Evolutionary conservation across 2,329 filamentous ascomycete genomes (phyloP).

Genomic region (Sporothrix luriei): DNA sequence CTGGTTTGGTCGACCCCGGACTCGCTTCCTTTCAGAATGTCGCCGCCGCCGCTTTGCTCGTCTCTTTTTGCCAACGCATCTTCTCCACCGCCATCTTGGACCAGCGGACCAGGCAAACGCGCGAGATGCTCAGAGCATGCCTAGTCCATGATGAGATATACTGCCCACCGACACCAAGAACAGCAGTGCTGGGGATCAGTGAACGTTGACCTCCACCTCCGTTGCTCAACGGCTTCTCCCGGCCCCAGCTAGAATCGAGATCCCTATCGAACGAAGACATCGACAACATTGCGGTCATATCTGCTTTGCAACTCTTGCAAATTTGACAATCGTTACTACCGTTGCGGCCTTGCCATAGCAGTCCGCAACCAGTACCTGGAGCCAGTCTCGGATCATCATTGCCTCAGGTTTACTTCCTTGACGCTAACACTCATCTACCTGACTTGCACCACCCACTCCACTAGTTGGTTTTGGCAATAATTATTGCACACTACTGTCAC

Average conservation of each 20-base stretch:
- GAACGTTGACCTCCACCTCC: background rate
- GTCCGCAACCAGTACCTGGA: background rate
- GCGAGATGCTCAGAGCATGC: background rate
- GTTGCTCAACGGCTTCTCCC: background rate
- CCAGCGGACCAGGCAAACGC: slow-evolving; percentile 2
- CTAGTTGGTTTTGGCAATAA: background rate
- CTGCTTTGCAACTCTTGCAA: too few relatives aligned
- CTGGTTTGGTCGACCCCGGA: background rate
- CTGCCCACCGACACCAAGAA: background rate
- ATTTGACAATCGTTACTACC: background rate
- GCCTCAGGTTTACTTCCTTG: background rate
- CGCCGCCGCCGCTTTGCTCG: background rate
- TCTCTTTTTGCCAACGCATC: background rate
- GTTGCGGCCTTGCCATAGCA: too few relatives aligned
- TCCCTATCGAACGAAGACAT: too few relatives aligned
- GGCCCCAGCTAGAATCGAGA: background rate
- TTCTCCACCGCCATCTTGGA: background rate
- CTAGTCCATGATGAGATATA: background rate
- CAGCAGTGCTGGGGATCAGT: background rate
- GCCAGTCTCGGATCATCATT: background rate
- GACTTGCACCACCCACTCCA: background rate
- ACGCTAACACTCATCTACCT: background rate
- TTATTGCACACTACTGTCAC: background rate
- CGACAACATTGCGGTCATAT: background rate
- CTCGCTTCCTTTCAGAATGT: slow-evolving; percentile 10